Base-by-base conservation (phyloP, 2,329 filamentous ascomycete species). In the Pestalotiopsis sp. region DNA sequence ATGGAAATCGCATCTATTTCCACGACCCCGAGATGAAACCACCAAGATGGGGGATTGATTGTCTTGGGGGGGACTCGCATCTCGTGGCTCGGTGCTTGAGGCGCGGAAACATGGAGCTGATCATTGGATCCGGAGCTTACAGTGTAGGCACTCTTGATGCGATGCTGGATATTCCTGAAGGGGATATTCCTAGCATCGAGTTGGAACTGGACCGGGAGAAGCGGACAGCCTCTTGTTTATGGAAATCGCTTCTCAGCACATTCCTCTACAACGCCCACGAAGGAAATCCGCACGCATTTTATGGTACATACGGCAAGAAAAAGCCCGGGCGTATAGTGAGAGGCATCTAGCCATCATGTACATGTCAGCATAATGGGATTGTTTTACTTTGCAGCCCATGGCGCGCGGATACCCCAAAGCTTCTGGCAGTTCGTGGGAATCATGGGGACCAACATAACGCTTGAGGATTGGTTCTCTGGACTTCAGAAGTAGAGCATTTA, bases 221-320 rank as follows among this genome's bases (percentile, higher is more conserved):
- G 13, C 36, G 61, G n/a, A 64, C 20, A 17, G 36, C 49, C n/a
- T 64, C 61, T 11, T 64, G 25, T 49, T 23, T 23, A 11, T 64
- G 61, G 61, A 49, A 31, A 23, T 39, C 61, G n/a, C 36, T 64
- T 4, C 39, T 64, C 36, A 64, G 61, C 61, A 64, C 61, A 11
- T 64, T 64, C 20, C 41, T 64, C 2, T 36, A 2, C 4, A 64
- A 64, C 20, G 61, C 61, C 9, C 39, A 64, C 25, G 61, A 64
- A 9, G 61, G 39, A 7, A 64, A 49, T 13, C 61, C 61, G 39
- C 17, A 13, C 12, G 61, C 38, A 5, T 64, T 64, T 17, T 64
- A 64, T 52, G 61, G 61, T 4, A 64, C 11, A 31, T 49, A 64
- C 49, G 61, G 61, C 36, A 64, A 64, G 39, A 49, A 17, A 23